Conservation (phyloP, 257 asterid species). For the Fraxinus cuspidata region DNA sequence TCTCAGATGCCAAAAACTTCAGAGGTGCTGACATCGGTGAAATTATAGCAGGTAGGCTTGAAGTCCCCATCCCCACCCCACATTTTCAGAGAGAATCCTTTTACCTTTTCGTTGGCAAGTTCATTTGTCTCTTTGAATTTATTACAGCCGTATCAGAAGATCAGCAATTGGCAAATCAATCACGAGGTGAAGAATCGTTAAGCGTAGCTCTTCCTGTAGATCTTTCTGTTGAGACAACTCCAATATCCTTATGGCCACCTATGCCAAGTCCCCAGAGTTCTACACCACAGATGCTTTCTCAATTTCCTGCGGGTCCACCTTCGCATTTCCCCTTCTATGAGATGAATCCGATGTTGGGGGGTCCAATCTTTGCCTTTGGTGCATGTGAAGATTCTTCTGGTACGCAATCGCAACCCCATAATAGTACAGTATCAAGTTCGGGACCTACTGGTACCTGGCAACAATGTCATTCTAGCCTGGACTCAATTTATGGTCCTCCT, state of each 20-base stretch:
- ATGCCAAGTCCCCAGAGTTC: conserved; percentile 82
- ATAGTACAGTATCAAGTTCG: conserved; percentile 54
- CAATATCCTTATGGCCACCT: conserved; percentile 87
- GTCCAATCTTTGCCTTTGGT: conserved; percentile 77
- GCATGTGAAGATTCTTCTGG: conserved; percentile 77
- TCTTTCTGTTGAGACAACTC: conserved; percentile 87
- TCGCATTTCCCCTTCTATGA: conserved; percentile 92
- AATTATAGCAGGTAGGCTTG: conserved; percentile 45
- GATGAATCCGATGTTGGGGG: conserved; percentile 85
- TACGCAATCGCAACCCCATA: conserved; percentile 68
- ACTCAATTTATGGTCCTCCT: conserved; percentile 83
- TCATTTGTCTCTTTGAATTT: conserved; percentile 16
- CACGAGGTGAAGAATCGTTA: conserved; percentile 70
- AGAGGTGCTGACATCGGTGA: conserved; percentile 45
- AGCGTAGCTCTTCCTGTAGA: conserved; percentile 96
- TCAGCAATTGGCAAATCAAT: conserved; percentile 56
- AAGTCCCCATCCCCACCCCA: conserved; percentile 2
- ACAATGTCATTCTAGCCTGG: conserved; percentile 77
- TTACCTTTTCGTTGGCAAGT: conserved; percentile 9
- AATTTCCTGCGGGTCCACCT: conserved; percentile 82
- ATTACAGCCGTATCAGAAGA: conserved; percentile 49
- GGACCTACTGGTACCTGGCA: conserved; percentile 86
- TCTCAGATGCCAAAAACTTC: conserved; percentile 47
- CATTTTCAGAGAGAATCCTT: conserved; percentile 7
- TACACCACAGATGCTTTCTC: conserved; percentile 74